These are phyloP conservation scores for Domatiomyces globalis DNA, from an alignment of 2,329 filamentous ascomycete genomes.

Conservation along the genomic window DNA sequence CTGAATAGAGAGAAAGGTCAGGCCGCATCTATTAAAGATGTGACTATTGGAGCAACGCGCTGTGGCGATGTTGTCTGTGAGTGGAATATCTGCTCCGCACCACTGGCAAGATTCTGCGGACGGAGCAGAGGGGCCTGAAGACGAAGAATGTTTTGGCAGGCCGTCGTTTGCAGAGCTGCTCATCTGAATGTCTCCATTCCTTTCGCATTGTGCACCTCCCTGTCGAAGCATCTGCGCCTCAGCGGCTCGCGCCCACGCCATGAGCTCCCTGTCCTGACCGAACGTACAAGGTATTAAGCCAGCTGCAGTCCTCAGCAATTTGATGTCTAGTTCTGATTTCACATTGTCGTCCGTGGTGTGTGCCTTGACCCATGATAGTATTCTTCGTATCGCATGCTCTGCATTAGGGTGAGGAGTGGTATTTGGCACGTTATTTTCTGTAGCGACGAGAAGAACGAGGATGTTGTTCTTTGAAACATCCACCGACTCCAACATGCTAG, in stretches of 20 bases:
- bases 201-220: conserved; percentile 1
- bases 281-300: conserved; percentile 1
- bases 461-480: conserved; percentile 6
- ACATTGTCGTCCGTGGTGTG: conserved; percentile 1
- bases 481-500: conserved; percentile 42
- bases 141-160: too few species aligned
- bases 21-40: conserved; percentile 15
- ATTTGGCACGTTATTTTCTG: background rate
- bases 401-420: background rate
- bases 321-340: conserved; percentile 5
- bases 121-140: background rate
- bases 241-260: background rate
- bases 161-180: background rate
- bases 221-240: background rate
- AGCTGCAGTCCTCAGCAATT: conserved; percentile 5
- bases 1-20: conserved; percentile 18
- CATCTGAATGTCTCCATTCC: background rate
- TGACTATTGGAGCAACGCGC: conserved; percentile 14
- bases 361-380: conserved; percentile 4
- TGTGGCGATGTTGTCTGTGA: conserved; percentile 2
- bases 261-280: background rate
- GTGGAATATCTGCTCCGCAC: conserved; percentile 10
- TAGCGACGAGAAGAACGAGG: conserved; percentile 4
- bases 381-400: conserved; percentile 2
- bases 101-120: conserved; percentile 13